Evolutionary conservation across 768 basidiomycete species (phyloP).

Genomic region (Pisolithus microcarpus): DNA sequence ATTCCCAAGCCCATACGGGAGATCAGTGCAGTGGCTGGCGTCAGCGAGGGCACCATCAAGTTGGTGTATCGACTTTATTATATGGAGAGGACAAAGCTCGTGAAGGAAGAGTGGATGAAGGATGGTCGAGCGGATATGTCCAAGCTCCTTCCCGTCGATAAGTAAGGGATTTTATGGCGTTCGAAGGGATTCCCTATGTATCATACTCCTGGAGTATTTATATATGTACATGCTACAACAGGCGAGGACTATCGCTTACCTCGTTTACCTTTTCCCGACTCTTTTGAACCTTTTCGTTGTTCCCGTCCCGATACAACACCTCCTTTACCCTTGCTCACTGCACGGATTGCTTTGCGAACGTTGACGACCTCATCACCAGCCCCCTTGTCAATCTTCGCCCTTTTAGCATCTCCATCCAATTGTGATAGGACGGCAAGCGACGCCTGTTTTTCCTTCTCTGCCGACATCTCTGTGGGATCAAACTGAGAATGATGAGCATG

Average conservation of each 20-base stretch:
- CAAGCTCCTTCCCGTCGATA: slow-evolving; percentile 21
- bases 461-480: slow-evolving; percentile 68
- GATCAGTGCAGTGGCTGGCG: slow-evolving; percentile 85
- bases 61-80: slow-evolving; percentile 80
- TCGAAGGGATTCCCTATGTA: background rate
- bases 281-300: slow-evolving; percentile 20
- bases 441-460: slow-evolving; percentile 58
- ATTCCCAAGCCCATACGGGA: slow-evolving; percentile 71
- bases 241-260: slow-evolving; percentile 20
- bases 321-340: slow-evolving; percentile 64
- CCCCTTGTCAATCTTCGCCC: slow-evolving; percentile 37
- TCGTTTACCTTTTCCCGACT: slow-evolving; percentile 21
- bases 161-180: slow-evolving; percentile 5
- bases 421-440: slow-evolving; percentile 71
- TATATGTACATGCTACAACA: too few relatives aligned
- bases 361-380: slow-evolving; percentile 57
- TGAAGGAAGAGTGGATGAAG: slow-evolving; percentile 82
- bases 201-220: too few relatives aligned
- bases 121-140: slow-evolving; percentile 57
- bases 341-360: slow-evolving; percentile 80
- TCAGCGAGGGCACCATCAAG: slow-evolving; percentile 94
- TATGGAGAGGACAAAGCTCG: slow-evolving; percentile 64
- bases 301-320: slow-evolving; percentile 50
- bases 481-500: slow-evolving; percentile 46
- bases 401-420: slow-evolving; percentile 66